phyloP scores from a whole-genome alignment of 2,329 filamentous ascomycete species.

The Aspergillus fumigatiaffinis region DNA sequence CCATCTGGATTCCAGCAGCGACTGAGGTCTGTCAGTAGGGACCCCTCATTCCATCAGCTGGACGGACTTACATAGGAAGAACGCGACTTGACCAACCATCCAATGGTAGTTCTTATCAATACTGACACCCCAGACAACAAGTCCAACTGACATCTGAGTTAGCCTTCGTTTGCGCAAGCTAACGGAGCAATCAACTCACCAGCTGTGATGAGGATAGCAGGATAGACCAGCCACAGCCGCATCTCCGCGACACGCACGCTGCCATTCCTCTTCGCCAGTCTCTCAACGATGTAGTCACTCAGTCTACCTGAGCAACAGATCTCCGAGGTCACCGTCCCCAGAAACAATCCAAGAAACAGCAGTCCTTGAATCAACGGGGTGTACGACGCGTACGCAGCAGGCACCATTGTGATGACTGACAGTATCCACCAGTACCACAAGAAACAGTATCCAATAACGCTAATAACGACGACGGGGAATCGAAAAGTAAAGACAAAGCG shows the following conservation, averaged over 20 bases:
- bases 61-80: constrained; percentile 49
- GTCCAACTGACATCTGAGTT: constrained; percentile 33
- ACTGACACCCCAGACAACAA: constrained; percentile 54
- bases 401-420: constrained; percentile 51
- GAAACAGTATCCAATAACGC: constrained; percentile 50
- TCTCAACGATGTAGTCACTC: constrained; percentile 50
- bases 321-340: constrained; percentile 52
- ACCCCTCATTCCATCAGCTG: background rate
- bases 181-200: constrained; percentile 19
- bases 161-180: background rate
- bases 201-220: constrained; percentile 47
- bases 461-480: constrained; percentile 44
- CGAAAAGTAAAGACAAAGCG: constrained; percentile 48
- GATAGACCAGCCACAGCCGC: constrained; percentile 55
- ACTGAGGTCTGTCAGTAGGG: constrained; percentile 30
- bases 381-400: constrained; percentile 50
- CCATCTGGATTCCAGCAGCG: constrained; percentile 54
- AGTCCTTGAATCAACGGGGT: constrained; percentile 50
- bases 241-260: constrained; percentile 49
- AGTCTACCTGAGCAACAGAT: constrained; percentile 50
- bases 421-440: constrained; percentile 57
- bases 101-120: constrained; percentile 53
- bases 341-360: constrained; percentile 51
- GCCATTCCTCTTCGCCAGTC: constrained; percentile 43
- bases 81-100: constrained; percentile 54